Conservation (phyloP, 2,329 filamentous ascomycete species). For the Penicillium psychrosexuale region DNA sequence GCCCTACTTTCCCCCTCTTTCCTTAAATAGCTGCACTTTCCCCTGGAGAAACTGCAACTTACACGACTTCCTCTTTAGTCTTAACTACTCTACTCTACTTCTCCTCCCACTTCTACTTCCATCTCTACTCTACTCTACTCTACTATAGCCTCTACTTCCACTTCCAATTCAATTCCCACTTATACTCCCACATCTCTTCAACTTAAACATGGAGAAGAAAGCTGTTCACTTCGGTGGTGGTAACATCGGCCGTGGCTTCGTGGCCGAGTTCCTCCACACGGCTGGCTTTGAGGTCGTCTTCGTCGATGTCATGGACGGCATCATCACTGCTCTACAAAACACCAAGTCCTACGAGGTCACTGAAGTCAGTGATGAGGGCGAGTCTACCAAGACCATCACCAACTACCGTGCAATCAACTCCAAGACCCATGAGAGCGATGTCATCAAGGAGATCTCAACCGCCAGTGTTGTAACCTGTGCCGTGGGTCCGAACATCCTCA, state of each 20-base stretch:
- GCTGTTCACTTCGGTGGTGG: constrained; percentile 83
- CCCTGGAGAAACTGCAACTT: background rate
- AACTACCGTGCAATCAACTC: constrained; percentile 98
- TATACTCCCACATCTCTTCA: background rate
- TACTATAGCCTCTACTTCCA: background rate
- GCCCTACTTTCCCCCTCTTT: background rate
- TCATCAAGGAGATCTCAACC: constrained; percentile 79
- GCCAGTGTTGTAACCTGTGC: constrained; percentile 95
- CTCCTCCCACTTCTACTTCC: background rate
- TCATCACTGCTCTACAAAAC: constrained; percentile 76
- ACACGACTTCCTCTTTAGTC: background rate
- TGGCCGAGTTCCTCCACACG: constrained; percentile 88
- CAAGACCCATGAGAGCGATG: constrained; percentile 74
- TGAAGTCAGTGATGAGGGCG: constrained; percentile 82
- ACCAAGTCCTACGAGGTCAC: constrained; percentile 82
- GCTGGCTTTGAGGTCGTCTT: constrained; percentile 96
- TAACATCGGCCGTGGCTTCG: constrained; percentile 84
- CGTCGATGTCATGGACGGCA: constrained; percentile 81
- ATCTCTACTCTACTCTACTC: background rate
- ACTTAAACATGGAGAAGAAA: constrained; percentile 52
- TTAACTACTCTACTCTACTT: background rate
- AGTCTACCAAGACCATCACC: constrained; percentile 76
- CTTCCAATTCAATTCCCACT: background rate
- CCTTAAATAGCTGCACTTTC: constrained; percentile 7
- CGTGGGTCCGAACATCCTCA: constrained; percentile 91